Evolutionary conservation across 2,329 filamentous ascomycete genomes (phyloP).

Genomic region (Hirsutella thompsonii): DNA sequence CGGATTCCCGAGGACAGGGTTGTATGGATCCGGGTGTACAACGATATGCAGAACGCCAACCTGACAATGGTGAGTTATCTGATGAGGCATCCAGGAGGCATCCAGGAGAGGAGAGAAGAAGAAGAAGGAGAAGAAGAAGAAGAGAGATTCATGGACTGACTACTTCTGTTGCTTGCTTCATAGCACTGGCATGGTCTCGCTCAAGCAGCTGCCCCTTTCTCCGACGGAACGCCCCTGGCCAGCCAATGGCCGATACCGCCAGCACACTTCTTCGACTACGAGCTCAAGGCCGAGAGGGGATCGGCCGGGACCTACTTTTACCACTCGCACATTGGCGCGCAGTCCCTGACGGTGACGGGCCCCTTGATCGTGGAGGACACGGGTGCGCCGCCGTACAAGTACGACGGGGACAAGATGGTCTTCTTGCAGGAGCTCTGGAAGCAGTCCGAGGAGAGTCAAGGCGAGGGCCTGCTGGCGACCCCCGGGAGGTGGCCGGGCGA

Average conservation of each 20-base stretch:
- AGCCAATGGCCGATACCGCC: conserved; percentile 55
- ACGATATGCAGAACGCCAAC: conserved; percentile 38
- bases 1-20: conserved; percentile 29
- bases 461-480: conserved; percentile 36
- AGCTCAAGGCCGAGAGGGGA: conserved; percentile 37
- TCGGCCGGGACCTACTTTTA: conserved; percentile 55
- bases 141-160: too few species aligned
- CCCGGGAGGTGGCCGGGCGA: conserved; percentile 13
- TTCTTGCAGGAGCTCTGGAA: conserved; percentile 29
- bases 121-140: too few species aligned
- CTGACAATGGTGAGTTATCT: conserved; percentile 47
- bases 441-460: conserved; percentile 35
- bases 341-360: conserved; percentile 18
- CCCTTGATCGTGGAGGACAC: conserved; percentile 44
- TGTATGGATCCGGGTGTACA: conserved; percentile 46
- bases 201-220: conserved; percentile 44
- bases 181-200: conserved; percentile 42
- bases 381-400: conserved; percentile 35
- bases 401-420: conserved; percentile 48
- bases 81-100: too few species aligned
- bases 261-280: conserved; percentile 53
- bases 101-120: too few species aligned
- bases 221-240: conserved; percentile 47
- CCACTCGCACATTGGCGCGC: conserved; percentile 53
- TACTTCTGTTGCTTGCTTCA: too few species aligned